Conservation (phyloP, 495 filamentous ascomycete species). For the Aspergillus leporis region DNA sequence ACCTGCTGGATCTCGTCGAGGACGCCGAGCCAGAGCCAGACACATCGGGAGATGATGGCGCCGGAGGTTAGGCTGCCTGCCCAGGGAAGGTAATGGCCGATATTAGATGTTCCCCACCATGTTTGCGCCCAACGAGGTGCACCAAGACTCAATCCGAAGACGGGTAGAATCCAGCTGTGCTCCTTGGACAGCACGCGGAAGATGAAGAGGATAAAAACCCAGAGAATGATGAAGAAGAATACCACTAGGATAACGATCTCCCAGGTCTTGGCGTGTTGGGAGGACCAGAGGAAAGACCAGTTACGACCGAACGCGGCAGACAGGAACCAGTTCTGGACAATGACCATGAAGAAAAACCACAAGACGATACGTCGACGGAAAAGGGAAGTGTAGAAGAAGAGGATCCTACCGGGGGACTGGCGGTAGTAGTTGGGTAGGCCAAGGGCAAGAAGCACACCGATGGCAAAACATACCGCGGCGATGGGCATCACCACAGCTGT, state of each 20-base stretch:
- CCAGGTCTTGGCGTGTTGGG: constrained; percentile 46
- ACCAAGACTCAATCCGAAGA: constrained; percentile 50
- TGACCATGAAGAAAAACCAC: constrained; percentile 50
- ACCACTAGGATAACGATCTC: constrained; percentile 44
- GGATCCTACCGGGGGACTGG: constrained; percentile 66
- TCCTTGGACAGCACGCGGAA: constrained; percentile 43
- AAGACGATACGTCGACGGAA: constrained; percentile 48
- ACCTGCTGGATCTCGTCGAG: constrained; percentile 50
- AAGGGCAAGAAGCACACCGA: constrained; percentile 44
- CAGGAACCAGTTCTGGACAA: constrained; percentile 51
- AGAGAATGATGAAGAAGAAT: constrained; percentile 47
- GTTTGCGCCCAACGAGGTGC: constrained; percentile 55
- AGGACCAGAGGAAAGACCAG: constrained; percentile 53
- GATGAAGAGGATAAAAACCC: constrained; percentile 42
- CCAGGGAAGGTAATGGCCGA: constrained; percentile 50
- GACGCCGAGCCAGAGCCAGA: constrained; percentile 55
- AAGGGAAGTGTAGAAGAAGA: constrained; percentile 53
- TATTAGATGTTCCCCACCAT: constrained; percentile 52
- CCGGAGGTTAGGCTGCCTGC: constrained; percentile 43
- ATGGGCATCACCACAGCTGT: constrained; percentile 42
- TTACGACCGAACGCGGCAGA: constrained; percentile 51
- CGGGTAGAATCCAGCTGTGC: constrained; percentile 53
- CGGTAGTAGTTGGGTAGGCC: constrained; percentile 53
- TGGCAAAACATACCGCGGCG: constrained; percentile 39
- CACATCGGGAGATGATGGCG: constrained; percentile 44